These are phyloP conservation scores for Suillus lakei DNA, from an alignment of 768 basidiomycete species.

Conservation along the genomic window DNA sequence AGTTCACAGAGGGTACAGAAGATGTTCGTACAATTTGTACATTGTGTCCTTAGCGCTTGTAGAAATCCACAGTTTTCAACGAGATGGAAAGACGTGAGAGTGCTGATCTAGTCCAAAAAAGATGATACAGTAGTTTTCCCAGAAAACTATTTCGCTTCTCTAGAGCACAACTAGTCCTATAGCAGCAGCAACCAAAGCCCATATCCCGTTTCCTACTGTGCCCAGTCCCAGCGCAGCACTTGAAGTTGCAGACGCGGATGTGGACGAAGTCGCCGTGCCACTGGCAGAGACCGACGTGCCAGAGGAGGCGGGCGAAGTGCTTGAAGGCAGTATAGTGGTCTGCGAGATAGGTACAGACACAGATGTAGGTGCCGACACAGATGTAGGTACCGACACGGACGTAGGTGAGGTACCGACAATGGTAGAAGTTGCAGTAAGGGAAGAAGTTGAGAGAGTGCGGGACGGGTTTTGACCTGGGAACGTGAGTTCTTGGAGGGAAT, in stretches of 20 bases:
- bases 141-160: neutral
- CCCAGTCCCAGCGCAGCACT: neutral
- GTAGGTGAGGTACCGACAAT: neutral
- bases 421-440: neutral
- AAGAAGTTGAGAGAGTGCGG: slow-evolving; percentile 8
- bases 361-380: too few relatives aligned
- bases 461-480: slow-evolving; percentile 29
- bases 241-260: neutral
- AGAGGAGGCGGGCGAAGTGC: neutral
- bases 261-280: neutral
- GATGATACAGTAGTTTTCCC: neutral
- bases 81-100: neutral
- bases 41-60: neutral
- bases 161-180: neutral
- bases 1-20: neutral
- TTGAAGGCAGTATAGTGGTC: neutral
- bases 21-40: neutral
- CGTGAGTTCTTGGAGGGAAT: slow-evolving; percentile 23
- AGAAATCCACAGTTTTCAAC: neutral
- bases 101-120: neutral
- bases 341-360: neutral
- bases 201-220: too few relatives aligned
- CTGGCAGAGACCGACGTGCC: neutral
- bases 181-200: neutral
- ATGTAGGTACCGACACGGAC: neutral